These are phyloP conservation scores for Dentipellis sp. DNA, from an alignment of 768 basidiomycete genomes.

Conservation along the genomic window DNA sequence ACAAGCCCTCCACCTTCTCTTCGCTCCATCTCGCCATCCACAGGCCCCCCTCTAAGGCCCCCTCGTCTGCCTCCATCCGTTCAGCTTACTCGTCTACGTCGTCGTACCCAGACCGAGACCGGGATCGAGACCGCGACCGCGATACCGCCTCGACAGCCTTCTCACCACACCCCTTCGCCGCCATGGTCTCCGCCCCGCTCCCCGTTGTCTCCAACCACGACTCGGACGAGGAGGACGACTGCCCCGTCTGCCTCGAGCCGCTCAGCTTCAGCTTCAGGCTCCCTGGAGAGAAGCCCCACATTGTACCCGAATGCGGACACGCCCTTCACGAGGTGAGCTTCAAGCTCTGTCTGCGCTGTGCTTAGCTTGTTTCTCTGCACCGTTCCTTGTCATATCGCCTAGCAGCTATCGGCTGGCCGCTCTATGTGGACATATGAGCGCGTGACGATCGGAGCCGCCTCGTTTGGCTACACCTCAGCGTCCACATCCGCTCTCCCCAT, in stretches of 20 bases:
- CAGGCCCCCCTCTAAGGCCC: background rate
- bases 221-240: constrained; percentile 69
- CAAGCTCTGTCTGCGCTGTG: too few species aligned
- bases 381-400: background rate
- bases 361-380: background rate
- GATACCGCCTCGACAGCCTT: constrained; percentile 17
- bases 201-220: constrained; percentile 67
- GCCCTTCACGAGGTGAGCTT: constrained; percentile 80
- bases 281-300: constrained; percentile 94
- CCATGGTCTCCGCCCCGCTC: constrained; percentile 55
- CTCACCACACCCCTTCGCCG: constrained; percentile 41
- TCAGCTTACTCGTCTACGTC: constrained; percentile 16
- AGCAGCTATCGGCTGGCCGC: constrained; percentile 3
- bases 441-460: background rate
- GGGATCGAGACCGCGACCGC: too few species aligned
- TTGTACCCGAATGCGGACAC: constrained; percentile 96
- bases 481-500: too few species aligned
- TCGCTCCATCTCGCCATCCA: constrained; percentile 1
- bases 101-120: constrained; percentile 25
- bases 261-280: constrained; percentile 88
- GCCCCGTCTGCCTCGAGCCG: constrained; percentile 94
- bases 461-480: background rate
- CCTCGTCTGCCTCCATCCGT: constrained; percentile 1
- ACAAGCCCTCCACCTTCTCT: background rate
- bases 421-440: background rate